These are phyloP conservation scores for Pseudogymnoascus sp. DNA, from an alignment of 2,329 filamentous ascomycete genomes.

Conservation along the genomic window DNA sequence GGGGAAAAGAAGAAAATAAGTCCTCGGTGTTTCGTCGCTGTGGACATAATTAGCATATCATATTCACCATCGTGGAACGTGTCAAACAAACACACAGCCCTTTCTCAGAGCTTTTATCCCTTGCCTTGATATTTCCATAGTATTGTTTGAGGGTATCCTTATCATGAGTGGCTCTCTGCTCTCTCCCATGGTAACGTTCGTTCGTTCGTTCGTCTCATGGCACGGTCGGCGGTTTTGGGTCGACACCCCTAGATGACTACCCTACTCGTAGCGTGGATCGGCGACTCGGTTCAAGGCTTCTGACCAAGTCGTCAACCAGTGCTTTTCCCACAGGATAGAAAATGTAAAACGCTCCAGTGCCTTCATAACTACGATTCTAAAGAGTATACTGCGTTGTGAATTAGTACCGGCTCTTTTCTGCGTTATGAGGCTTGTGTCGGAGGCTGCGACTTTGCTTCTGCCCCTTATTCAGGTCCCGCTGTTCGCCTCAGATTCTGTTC, in stretches of 20 bases:
- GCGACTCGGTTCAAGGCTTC: background rate
- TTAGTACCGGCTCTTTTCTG: background rate
- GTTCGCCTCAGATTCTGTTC: slow-evolving; percentile 7
- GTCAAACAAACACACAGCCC: background rate
- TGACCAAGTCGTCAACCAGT: slow-evolving; percentile 1
- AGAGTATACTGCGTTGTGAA: background rate
- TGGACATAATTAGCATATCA: background rate
- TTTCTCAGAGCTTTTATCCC: background rate
- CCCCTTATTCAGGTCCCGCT: slow-evolving; percentile 7
- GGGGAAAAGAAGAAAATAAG: background rate
- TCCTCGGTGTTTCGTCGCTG: background rate
- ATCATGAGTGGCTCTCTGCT: background rate
- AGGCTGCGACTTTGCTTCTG: background rate
- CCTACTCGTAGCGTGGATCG: slow-evolving; percentile 4
- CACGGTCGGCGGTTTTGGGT: slow-evolving; percentile 1
- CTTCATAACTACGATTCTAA: background rate
- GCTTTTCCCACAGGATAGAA: background rate
- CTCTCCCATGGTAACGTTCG: background rate
- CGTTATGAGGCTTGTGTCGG: slow-evolving; percentile 1
- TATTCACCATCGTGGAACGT: background rate
- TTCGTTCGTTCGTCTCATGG: background rate
- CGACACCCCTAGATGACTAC: slow-evolving; percentile 4
- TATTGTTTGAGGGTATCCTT: background rate
- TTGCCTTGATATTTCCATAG: background rate
- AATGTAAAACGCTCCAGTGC: background rate